Base-by-base conservation (phyloP, 495 filamentous ascomycete genomes). In the Acidiella bohemica region DNA sequence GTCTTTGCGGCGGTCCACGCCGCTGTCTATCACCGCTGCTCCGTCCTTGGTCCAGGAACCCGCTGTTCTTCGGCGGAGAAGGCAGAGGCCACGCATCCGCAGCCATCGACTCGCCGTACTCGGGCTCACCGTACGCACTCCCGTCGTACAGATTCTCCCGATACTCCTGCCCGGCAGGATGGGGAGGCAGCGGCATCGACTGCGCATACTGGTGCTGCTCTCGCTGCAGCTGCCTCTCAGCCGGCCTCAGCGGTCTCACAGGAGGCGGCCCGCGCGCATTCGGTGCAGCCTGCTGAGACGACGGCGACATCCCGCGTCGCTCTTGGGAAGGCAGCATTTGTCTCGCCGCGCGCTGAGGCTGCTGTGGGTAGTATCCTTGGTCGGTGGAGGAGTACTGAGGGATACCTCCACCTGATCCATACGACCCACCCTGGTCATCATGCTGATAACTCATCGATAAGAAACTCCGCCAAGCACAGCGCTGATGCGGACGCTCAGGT, bases 131-230 rank as follows among this genome's bases (percentile, higher is more conserved):
- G 22, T 50, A 50, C 13, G 35, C 47, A 23, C 41, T 50, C 21
- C 47, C 47, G 28, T 50, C 41, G 23, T 45, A 50, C n/a, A 49
- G 36, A 38, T 42, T 44, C 25, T 42, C 39, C 27, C 27, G 24
- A 1, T 24, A 35, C 12, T 36, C 32, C 8, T 20, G 3, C 12
- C 8, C 13, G 2, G 17, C 16, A 8, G 38, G 37, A 7, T 27
- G 36, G 9, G 36, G 28, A 23, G 42, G 37, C 8, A 5, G 32
- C 6, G 28, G 28, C 21, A 12, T 22, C 9, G 25, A 17, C 22
- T 24, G 36, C 13, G 27, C 13, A 34, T 40, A 34, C 5, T 32
- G 19, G 33, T 37, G 33, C 3, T 21, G 3, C n/a, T n/a, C n/a
- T n/a, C n/a, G n/a, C n/a, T n/a, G n/a, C n/a, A n/a, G n/a, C 7